Evolutionary conservation across 2,329 filamentous ascomycete genomes (phyloP).

Genomic region (Lecanosticta acicola): DNA sequence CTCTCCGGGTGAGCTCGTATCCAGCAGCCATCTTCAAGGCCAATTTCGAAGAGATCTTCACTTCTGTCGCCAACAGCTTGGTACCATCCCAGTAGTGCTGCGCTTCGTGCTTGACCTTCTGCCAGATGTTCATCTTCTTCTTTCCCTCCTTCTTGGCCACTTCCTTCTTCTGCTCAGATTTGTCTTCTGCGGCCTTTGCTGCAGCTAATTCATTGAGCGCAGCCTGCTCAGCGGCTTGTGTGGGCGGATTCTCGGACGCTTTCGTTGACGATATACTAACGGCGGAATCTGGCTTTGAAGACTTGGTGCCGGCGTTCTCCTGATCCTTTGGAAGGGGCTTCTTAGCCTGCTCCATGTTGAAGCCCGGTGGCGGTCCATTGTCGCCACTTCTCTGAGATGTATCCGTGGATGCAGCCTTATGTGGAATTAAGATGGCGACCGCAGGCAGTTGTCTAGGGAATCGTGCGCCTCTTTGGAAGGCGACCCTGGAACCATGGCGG

Average conservation of each 20-base stretch:
- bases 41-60: slow-evolving; percentile 84
- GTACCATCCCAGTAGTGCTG: slow-evolving; percentile 98
- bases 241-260: slow-evolving; percentile 44
- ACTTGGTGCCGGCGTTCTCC: slow-evolving; percentile 19
- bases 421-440: slow-evolving; percentile 53
- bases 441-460: slow-evolving; percentile 51
- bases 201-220: slow-evolving; percentile 58
- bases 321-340: slow-evolving; percentile 65
- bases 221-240: slow-evolving; percentile 42
- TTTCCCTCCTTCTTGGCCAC: slow-evolving; percentile 62
- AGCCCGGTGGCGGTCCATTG: slow-evolving; percentile 70
- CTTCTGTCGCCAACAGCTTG: slow-evolving; percentile 85
- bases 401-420: slow-evolving; percentile 51
- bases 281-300: slow-evolving; percentile 14
- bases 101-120: slow-evolving; percentile 91
- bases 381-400: slow-evolving; percentile 44
- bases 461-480: slow-evolving; percentile 36
- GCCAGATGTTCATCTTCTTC: slow-evolving; percentile 80
- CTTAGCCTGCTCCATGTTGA: slow-evolving; percentile 84
- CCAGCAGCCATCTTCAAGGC: slow-evolving; percentile 96
- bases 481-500: slow-evolving; percentile 39
- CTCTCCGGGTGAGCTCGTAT: slow-evolving; percentile 90
- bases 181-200: slow-evolving; percentile 49
- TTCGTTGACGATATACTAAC: slow-evolving; percentile 33
- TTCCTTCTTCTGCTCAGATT: slow-evolving; percentile 50